Evolutionary conservation across 1,284 basidiomycete species (phyloP), one percentile per base, ranked within the genome.

Genomic region (Hypsizygus ulmarius): DNA sequence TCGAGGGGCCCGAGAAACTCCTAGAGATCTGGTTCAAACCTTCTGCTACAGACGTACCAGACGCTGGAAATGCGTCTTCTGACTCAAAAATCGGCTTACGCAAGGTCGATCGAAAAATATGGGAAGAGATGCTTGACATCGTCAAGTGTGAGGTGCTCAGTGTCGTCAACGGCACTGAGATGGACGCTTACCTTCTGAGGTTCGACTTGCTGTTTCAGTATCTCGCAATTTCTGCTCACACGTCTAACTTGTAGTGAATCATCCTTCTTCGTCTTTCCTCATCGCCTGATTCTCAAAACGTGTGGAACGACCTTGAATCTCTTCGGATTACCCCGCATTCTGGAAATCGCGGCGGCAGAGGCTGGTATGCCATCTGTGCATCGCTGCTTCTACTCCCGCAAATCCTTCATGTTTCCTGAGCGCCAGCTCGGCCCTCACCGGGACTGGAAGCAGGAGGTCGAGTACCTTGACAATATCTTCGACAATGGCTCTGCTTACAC

Each of bases 331-430:
- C 90, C 93, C 29, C 83, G 91, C 50, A 94, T 98, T 64, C 85
- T 99, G 55, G 84, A 93, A 61, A 93, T 97, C 64, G 92, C 94
- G 1, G 75, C 80, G 47, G 77, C 83, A 36, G 79, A 91, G 47
- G 93, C 91, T 43, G 81, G 83, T 30, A 75, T 96, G 59, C 74
- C 74, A 29, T 75, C 77, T 27, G 90, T 96, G 33, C 82, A 92
- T 68, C 82, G 91, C 58, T 89, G 90, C 69, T 99, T 99, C 76
- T 99, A 99, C 75, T 97, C 93, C 41, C 87, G 96, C 61, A 99
- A 99, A 72, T 89, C 90, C 8, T 99, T 99, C 81, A 98, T 99
- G 90, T 99, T 99, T 69, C 97, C 97, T 12, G 97, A 99, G 67
- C 84, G 90, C 38, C 97, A 99, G 65, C 76, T 78, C 35, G 95